These are phyloP conservation scores for Pseudogymnoascus sp. DNA, from an alignment of 2,329 filamentous ascomycete species.

Conservation along the genomic window DNA sequence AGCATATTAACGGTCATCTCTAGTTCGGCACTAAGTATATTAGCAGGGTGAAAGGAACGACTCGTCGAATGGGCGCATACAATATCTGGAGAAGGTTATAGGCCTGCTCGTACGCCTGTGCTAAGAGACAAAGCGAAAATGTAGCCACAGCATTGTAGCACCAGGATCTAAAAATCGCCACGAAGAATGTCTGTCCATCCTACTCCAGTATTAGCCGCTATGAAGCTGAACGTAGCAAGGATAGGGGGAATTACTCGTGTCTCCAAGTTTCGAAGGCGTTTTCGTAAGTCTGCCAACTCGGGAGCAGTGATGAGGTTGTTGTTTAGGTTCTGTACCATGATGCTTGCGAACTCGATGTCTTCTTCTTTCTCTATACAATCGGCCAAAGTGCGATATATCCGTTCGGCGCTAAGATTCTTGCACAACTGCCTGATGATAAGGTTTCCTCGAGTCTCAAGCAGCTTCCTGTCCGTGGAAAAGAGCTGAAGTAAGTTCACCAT, in stretches of 20 bases:
- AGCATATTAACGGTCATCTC: slow-evolving; percentile 99
- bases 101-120: slow-evolving; percentile 95
- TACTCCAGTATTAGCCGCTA: slow-evolving; percentile 29
- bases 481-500: slow-evolving; percentile 95
- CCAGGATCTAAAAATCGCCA: slow-evolving; percentile 91
- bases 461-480: slow-evolving; percentile 85
- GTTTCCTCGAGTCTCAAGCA: slow-evolving; percentile 89
- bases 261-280: slow-evolving; percentile 82
- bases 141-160: slow-evolving; percentile 98
- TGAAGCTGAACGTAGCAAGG: neutral
- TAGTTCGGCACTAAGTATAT: slow-evolving; percentile 66
- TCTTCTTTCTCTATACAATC: slow-evolving; percentile 97
- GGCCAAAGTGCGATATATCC: slow-evolving; percentile 90
- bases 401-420: slow-evolving; percentile 83
- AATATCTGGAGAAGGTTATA: slow-evolving; percentile 95
- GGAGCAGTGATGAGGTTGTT: slow-evolving; percentile 98
- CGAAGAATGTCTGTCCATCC: slow-evolving; percentile 94
- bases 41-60: slow-evolving; percentile 15
- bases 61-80: slow-evolving; percentile 40
- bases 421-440: slow-evolving; percentile 94
- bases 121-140: slow-evolving; percentile 89
- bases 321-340: slow-evolving; percentile 99
- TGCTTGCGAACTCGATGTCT: slow-evolving; percentile 96
- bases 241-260: slow-evolving; percentile 51
- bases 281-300: slow-evolving; percentile 83